Conservation (phyloP, 2,329 filamentous ascomycete genomes). For the Orbilia ellipsospora region DNA sequence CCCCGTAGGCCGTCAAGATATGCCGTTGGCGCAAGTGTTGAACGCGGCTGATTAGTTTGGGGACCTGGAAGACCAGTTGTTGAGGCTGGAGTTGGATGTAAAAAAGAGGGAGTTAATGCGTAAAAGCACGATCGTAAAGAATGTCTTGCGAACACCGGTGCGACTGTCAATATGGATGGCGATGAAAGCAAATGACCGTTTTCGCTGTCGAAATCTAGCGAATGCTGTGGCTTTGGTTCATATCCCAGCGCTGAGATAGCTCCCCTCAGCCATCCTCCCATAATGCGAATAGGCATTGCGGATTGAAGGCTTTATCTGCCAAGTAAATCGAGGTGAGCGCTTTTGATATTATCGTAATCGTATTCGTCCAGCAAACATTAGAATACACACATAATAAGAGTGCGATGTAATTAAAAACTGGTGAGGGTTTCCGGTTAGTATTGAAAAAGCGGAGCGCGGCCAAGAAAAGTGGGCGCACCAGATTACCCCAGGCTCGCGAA, state of each 20-base stretch:
- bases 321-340: too few relatives aligned
- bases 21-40: conserved; percentile 39
- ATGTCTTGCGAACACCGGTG: conserved; percentile 30
- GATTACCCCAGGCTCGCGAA: too few relatives aligned
- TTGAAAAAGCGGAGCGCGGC: too few relatives aligned
- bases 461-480: too few relatives aligned
- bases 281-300: conserved; percentile 21
- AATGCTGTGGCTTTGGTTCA: not conserved
- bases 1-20: conserved; percentile 60
- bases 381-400: not conserved
- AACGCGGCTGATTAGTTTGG: conserved; percentile 10
- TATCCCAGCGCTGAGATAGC: conserved; percentile 6
- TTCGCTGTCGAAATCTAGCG: not conserved
- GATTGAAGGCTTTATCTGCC: not conserved
- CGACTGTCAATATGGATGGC: conserved; percentile 6
- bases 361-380: conserved; percentile 5
- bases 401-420: too few relatives aligned
- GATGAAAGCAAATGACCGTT: conserved; percentile 21
- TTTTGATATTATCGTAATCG: not conserved
- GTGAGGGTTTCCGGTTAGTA: too few relatives aligned
- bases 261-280: conserved; percentile 23
- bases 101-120: conserved; percentile 33
- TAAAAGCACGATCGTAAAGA: conserved; percentile 30
- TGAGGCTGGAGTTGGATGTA: conserved; percentile 27
- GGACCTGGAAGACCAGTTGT: conserved; percentile 8